Base-by-base conservation (phyloP, 257 asterid genomes). In the Jasminum sambac region DNA sequence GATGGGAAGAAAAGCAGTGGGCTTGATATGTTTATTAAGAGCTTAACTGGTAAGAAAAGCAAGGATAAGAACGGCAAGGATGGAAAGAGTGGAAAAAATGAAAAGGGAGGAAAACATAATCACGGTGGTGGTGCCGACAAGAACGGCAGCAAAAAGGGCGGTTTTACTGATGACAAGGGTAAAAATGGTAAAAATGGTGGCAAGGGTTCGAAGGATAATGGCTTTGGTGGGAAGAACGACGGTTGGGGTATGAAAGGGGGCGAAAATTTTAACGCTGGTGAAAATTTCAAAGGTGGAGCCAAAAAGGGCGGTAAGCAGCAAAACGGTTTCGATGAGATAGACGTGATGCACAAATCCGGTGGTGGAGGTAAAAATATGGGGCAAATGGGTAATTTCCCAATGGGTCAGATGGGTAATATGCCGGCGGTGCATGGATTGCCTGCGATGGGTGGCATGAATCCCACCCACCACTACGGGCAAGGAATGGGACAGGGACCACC, bases 401-500 rank as follows among this genome's bases (percentile, higher is more conserved):
- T 81, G 85, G 82, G 78, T 13, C 82, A 78, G 19, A 78, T 77
- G 77, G 84, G 85, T 34, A 64, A 79, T 63, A 52, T 71, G 5
- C 82, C 75, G 43, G 86, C 87, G 8, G 82, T 80, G 30, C 86
- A 82, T 61, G 89, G 92, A 68, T 70, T 83, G 12, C 92, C 90
- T 2, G 83, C 87, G 0, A 63, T 82, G 2, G 55, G 50, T 4
- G 70, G 64, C 5, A 81, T 83, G 85, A 75, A 71, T 58, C 80
- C 67, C 0, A 92, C 84, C 3, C 77, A 80, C 26, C 72, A 64
- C 61, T 30, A 30, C 36, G 36, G 36, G 36, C 80, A 64, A 0
- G 94, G 90, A 16, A 43, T 57, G 70, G 87, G 87, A 43, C 81
- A 72, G 70, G 90, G 87, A n/a, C 79, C 80, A 69, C 91, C 89